Conservation (phyloP, 2,329 filamentous ascomycete genomes). For the Hortaea sp. region DNA sequence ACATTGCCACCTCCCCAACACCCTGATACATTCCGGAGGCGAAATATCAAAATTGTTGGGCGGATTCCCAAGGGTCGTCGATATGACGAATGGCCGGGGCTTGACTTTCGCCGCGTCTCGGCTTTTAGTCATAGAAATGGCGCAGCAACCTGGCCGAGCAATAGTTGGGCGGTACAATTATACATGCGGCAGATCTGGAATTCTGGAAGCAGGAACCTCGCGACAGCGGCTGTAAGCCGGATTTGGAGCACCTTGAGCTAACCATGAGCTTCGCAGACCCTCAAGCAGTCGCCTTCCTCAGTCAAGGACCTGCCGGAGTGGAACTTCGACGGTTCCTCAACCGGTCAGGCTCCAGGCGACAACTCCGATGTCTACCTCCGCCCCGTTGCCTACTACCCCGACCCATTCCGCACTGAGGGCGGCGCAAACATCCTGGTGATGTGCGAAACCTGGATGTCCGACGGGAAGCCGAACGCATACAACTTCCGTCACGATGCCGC, state of each 20-base stretch:
- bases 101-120: slow-evolving; percentile 3
- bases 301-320: slow-evolving; percentile 63
- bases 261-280: slow-evolving; percentile 41
- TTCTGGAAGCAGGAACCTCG: background rate
- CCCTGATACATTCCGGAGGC: background rate
- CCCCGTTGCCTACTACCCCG: slow-evolving; percentile 78
- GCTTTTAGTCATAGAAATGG: slow-evolving; percentile 1
- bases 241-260: slow-evolving; percentile 5
- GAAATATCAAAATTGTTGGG: background rate
- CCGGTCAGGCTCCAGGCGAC: slow-evolving; percentile 81
- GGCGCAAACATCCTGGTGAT: slow-evolving; percentile 90
- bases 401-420: slow-evolving; percentile 65
- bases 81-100: background rate
- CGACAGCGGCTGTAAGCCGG: slow-evolving; percentile 1
- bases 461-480: slow-evolving; percentile 95
- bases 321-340: slow-evolving; percentile 86
- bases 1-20: background rate
- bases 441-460: slow-evolving; percentile 85
- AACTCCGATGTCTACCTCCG: slow-evolving; percentile 97
- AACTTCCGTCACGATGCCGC: slow-evolving; percentile 91
- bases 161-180: background rate
- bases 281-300: slow-evolving; percentile 46
- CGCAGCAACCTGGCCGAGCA: background rate
- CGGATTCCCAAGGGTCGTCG: background rate
- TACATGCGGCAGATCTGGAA: background rate